phyloP scores from a whole-genome alignment of 164 flowering plant genomes.

The Echeveria elegans region DNA sequence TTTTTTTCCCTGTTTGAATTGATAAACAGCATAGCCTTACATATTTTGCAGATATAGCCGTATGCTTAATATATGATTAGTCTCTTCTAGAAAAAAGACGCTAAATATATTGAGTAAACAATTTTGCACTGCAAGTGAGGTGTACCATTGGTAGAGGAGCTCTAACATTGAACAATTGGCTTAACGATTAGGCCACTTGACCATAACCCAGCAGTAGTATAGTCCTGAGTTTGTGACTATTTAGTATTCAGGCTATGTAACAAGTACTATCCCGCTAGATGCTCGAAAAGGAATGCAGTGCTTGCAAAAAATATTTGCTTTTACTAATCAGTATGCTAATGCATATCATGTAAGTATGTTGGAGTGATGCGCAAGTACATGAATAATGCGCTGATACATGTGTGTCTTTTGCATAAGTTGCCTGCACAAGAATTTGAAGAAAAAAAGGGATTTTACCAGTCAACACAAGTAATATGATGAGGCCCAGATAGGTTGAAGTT shows the following conservation, averaged over 20 bases:
- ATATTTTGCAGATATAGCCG: too few species aligned
- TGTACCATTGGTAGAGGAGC: not conserved
- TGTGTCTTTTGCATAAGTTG: not conserved
- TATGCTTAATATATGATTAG: too few species aligned
- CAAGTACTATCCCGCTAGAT: too few species aligned
- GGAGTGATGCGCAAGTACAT: not conserved
- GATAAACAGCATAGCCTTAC: too few species aligned
- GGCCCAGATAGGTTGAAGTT: conserved; percentile 66
- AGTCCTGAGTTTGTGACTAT: not conserved
- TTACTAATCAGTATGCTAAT: too few species aligned
- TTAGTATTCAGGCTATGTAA: too few species aligned
- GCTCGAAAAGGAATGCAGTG: too few species aligned
- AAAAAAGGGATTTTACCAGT: conserved; percentile 45
- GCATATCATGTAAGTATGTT: too few species aligned
- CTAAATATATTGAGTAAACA: too few species aligned
- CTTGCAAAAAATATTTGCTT: too few species aligned
- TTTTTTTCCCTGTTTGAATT: not conserved
- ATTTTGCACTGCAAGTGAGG: not conserved
- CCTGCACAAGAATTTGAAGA: not conserved
- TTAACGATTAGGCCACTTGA: not conserved
- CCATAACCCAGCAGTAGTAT: not conserved
- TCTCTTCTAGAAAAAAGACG: too few species aligned
- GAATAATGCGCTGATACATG: not conserved
- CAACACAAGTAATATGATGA: conserved; percentile 45
- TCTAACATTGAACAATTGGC: not conserved